These are phyloP conservation scores for Gossypium mustelinum DNA, from an alignment of 345 rosid genomes.

Conservation along the genomic window DNA sequence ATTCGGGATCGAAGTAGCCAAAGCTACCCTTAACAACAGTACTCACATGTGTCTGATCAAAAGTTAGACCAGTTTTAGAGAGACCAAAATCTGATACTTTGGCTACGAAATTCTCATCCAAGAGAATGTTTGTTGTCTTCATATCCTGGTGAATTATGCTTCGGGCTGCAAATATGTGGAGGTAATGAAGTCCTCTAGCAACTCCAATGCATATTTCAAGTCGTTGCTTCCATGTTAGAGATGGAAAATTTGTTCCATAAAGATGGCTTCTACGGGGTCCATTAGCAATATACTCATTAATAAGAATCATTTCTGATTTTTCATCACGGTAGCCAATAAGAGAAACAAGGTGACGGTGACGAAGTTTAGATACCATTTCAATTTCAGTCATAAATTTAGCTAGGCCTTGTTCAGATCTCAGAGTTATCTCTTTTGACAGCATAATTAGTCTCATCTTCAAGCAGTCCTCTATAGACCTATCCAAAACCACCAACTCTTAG, in stretches of 20 bases:
- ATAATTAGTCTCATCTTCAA: constrained; percentile 77
- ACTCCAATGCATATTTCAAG: constrained; percentile 96
- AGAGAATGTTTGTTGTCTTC: constrained; percentile 89
- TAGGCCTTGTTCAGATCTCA: constrained; percentile 91
- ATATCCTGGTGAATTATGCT: constrained; percentile 96
- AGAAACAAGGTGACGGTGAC: constrained; percentile 92
- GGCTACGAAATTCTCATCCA: constrained; percentile 88
- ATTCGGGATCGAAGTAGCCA: constrained; percentile 94
- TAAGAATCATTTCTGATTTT: constrained; percentile 87
- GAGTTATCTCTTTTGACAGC: constrained; percentile 99
- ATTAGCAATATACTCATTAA: constrained; percentile 97
- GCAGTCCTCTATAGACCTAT: constrained; percentile 79
- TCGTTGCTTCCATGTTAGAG: constrained; percentile 90
- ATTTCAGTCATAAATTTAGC: constrained; percentile 97
- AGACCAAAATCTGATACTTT: constrained; percentile 97
- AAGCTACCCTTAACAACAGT: constrained; percentile 99
- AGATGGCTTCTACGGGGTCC: constrained; percentile 95
- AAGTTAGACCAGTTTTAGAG: constrained; percentile 83
- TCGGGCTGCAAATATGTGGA: constrained; percentile 89
- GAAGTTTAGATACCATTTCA: constrained; percentile 88
- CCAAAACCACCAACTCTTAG: constrained; percentile 99
- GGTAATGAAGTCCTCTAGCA: constrained; percentile 92
- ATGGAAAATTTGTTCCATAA: constrained; percentile 87
- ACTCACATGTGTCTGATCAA: constrained; percentile 94
- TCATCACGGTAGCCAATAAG: constrained; percentile 94